Evolutionary conservation across 2,329 filamentous ascomycete genomes (phyloP).

Genomic region (Xylariales sp.): DNA sequence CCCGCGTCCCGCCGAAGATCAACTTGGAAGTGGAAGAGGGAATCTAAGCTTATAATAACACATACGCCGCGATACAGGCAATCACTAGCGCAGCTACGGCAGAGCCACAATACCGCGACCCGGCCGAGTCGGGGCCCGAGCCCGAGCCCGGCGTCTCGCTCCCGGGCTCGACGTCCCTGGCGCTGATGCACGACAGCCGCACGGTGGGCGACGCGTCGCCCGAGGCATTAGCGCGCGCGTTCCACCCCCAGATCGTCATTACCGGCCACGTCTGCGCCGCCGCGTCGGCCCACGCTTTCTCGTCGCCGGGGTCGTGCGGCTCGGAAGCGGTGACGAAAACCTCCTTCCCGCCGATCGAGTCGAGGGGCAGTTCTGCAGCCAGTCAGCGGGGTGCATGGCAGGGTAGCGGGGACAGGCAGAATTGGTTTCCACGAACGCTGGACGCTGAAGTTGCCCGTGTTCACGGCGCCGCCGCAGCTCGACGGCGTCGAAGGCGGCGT

Average conservation of each 20-base stretch:
- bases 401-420: neutral
- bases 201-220: constrained; percentile 36
- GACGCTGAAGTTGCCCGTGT: constrained; percentile 40
- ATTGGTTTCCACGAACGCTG: constrained; percentile 39
- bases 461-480: constrained; percentile 43
- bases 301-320: constrained; percentile 38
- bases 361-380: constrained; percentile 42
- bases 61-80: constrained; percentile 19
- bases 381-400: constrained; percentile 7
- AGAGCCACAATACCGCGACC: constrained; percentile 12
- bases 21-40: neutral
- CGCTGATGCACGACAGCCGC: constrained; percentile 44
- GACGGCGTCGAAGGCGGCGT: constrained; percentile 43
- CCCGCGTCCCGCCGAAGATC: neutral
- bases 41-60: constrained; percentile 11
- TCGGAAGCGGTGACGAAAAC: constrained; percentile 46
- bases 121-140: neutral
- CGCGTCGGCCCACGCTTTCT: constrained; percentile 35
- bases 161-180: constrained; percentile 30
- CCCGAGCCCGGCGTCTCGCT: constrained; percentile 18
- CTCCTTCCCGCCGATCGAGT: constrained; percentile 42
- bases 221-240: constrained; percentile 41
- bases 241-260: constrained; percentile 48
- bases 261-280: constrained; percentile 42
- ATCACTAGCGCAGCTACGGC: constrained; percentile 12